Conservation (phyloP, 2,329 filamentous ascomycete genomes). For the Ophiostoma ips region DNA sequence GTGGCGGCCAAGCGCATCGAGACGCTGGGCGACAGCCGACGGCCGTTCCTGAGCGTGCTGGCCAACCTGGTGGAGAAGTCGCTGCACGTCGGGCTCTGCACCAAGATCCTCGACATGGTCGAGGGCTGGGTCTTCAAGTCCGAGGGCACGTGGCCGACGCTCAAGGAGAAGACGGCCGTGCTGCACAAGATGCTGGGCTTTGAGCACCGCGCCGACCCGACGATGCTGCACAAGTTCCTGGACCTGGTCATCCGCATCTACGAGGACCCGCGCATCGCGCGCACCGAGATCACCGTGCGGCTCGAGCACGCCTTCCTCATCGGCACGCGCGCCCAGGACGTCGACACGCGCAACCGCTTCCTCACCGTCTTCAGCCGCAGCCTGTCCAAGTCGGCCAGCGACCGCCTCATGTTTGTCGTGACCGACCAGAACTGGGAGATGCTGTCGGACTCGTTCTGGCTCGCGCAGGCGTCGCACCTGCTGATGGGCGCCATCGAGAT, state of each 20-base stretch:
- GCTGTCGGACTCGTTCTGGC: conserved; percentile 87
- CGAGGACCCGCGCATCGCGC: conserved; percentile 88
- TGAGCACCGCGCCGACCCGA: conserved; percentile 69
- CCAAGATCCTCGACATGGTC: conserved; percentile 86
- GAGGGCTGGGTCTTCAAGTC: conserved; percentile 94
- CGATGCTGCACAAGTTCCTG: conserved; percentile 82
- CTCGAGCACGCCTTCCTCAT: conserved; percentile 98
- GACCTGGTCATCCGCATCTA: conserved; percentile 96
- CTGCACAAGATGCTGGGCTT: conserved; percentile 98
- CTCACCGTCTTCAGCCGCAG: conserved; percentile 94
- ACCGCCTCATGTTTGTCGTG: conserved; percentile 77
- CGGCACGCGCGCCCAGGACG: conserved; percentile 80
- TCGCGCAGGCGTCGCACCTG: conserved; percentile 86
- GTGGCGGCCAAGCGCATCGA: conserved; percentile 88
- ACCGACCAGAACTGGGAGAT: conserved; percentile 95
- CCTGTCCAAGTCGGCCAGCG: conserved; percentile 80
- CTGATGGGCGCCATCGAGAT: conserved; percentile 84
- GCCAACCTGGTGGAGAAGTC: conserved; percentile 94
- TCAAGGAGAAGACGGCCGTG: conserved; percentile 98
- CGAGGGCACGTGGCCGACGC: conserved; percentile 85
- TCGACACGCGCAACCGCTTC: conserved; percentile 94
- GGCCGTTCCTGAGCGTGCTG: conserved; percentile 88
- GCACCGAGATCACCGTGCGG: conserved; percentile 88
- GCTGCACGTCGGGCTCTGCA: conserved; percentile 70
- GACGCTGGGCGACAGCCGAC: conserved; percentile 73